Conservation (phyloP, 805 yeast species). For the Lipomyces chichibuensis region DNA sequence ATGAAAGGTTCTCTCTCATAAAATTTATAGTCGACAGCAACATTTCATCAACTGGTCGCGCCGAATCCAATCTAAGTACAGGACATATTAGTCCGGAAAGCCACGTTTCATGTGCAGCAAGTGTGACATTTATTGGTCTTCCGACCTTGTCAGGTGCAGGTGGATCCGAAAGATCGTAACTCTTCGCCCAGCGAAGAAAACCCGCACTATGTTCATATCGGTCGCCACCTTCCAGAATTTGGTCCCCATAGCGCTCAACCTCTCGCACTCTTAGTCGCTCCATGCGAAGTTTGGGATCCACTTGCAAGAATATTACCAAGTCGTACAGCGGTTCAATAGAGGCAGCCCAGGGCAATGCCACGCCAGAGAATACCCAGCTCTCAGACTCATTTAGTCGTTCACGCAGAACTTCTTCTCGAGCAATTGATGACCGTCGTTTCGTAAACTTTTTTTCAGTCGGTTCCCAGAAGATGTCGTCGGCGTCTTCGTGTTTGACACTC, state of each 20-base stretch:
- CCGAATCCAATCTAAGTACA: conserved; percentile 6
- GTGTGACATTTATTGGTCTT: background rate
- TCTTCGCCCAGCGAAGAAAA: conserved; percentile 6
- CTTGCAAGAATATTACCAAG: conserved; percentile 8
- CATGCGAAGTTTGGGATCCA: conserved; percentile 8
- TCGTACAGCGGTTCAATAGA: conserved; percentile 8
- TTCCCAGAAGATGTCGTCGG: conserved; percentile 11
- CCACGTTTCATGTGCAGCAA: conserved; percentile 3
- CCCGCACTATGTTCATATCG: conserved; percentile 5
- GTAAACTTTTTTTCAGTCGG: conserved; percentile 7
- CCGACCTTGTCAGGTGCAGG: conserved; percentile 3
- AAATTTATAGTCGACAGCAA: background rate
- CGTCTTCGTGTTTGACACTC: conserved; percentile 8
- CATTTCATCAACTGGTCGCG: conserved; percentile 1
- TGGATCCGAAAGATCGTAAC: background rate
- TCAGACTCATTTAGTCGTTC: background rate
- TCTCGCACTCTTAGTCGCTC: conserved; percentile 2
- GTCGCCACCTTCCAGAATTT: conserved; percentile 6
- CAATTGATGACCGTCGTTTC: conserved; percentile 7
- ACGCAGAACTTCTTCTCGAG: conserved; percentile 5
- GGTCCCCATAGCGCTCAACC: conserved; percentile 8
- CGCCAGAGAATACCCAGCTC: conserved; percentile 5
- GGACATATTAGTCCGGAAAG: conserved; percentile 6
- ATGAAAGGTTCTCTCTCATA: conserved; percentile 7
- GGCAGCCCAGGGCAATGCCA: conserved; percentile 3